phyloP scores from a whole-genome alignment of 306 rosid species.

The Prunus kanzakura region DNA sequence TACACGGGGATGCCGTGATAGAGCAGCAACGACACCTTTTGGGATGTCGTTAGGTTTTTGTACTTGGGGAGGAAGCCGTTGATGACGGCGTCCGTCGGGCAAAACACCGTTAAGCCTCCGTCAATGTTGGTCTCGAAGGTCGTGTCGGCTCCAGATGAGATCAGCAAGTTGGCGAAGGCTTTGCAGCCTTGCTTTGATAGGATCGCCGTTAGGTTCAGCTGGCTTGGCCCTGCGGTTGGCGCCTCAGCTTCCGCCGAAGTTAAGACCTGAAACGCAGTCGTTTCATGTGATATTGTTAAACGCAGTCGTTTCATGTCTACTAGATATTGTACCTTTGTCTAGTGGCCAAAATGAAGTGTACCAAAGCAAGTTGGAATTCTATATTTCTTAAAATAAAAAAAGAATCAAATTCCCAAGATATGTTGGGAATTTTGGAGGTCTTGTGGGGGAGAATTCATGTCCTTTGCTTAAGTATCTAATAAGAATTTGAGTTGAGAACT shows the following conservation, averaged over 20 bases:
- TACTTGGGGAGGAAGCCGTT: slow-evolving; percentile 55
- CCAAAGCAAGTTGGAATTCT: not conserved
- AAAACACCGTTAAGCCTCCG: slow-evolving; percentile 86
- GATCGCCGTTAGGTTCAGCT: slow-evolving; percentile 52
- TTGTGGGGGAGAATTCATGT: no score
- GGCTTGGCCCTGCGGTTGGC: slow-evolving; percentile 65
- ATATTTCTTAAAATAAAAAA: not conserved
- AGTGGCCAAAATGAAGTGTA: not conserved
- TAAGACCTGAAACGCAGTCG: slow-evolving; percentile 27
- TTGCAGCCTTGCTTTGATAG: slow-evolving; percentile 85
- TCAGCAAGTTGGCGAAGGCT: slow-evolving; percentile 60
- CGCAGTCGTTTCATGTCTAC: not conserved
- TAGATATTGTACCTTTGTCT: not conserved
- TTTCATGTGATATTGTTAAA: not conserved
- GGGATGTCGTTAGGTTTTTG: slow-evolving; percentile 62
- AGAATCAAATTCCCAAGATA: not conserved
- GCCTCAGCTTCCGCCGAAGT: slow-evolving; percentile 96
- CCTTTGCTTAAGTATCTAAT: not conserved
- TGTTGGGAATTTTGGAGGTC: no score
- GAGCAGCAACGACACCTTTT: slow-evolving; percentile 54
- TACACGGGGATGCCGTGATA: slow-evolving; percentile 82
- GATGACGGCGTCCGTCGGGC: slow-evolving; percentile 64
- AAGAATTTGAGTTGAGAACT: no score
- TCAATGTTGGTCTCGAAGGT: slow-evolving; percentile 56
- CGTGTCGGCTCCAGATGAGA: slow-evolving; percentile 49